Conservation (phyloP, 2,329 filamentous ascomycete species). For the Xylaria sp. region DNA sequence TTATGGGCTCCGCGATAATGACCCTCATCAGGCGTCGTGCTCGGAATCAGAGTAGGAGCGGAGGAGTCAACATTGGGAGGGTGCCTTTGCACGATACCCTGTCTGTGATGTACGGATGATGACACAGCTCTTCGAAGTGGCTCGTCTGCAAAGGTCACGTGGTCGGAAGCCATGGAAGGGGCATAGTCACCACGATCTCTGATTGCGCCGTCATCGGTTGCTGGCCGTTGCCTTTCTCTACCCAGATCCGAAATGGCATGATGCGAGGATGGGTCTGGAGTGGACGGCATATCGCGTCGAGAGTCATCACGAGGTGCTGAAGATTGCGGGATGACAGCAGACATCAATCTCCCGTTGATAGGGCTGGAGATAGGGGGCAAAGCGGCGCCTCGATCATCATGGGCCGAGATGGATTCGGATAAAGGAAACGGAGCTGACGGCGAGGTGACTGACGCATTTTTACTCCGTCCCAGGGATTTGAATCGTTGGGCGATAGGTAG, state of each 20-base stretch:
- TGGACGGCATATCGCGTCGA: not conserved
- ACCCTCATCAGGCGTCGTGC: slow-evolving; percentile 36
- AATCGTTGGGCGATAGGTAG: slow-evolving; percentile 45
- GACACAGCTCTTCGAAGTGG: slow-evolving; percentile 32
- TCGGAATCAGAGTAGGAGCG: slow-evolving; percentile 15
- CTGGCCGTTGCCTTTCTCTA: not conserved
- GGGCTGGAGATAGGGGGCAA: slow-evolving; percentile 41
- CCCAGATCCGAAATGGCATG: not conserved
- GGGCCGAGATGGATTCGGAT: not conserved
- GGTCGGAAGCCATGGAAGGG: slow-evolving; percentile 33
- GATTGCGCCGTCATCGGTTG: not conserved
- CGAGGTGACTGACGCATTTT: slow-evolving; percentile 24
- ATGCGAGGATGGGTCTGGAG: not conserved
- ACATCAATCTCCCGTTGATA: slow-evolving; percentile 37
- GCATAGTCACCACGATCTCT: not conserved
- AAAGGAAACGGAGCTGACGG: slow-evolving; percentile 22
- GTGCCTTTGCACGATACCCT: slow-evolving; percentile 36
- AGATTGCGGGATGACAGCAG: slow-evolving; percentile 36
- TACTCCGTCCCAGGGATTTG: slow-evolving; percentile 39
- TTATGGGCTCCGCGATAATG: slow-evolving; percentile 52
- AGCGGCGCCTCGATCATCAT: not conserved
- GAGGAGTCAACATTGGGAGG: slow-evolving; percentile 29
- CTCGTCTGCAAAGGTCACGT: slow-evolving; percentile 43
- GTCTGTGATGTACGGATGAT: slow-evolving; percentile 37
- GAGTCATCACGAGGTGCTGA: not conserved